Conservation (phyloP, 306 rosid species). For the Erythrophleum fordii region DNA sequence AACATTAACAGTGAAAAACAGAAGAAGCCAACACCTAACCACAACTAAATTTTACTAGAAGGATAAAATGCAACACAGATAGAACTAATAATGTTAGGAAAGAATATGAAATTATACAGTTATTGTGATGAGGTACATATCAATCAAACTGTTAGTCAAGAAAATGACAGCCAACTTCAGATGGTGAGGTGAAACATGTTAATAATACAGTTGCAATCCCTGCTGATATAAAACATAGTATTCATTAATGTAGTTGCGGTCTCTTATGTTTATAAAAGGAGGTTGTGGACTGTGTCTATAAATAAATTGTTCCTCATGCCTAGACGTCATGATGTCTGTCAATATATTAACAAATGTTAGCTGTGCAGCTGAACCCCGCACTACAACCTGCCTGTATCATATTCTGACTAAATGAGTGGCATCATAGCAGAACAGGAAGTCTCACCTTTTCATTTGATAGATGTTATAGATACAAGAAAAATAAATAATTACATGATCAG, state of each 20-base stretch:
- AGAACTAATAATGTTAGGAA: neutral
- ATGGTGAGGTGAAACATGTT: slow-evolving; percentile 11
- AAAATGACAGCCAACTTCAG: too few species aligned
- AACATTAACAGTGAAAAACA: slow-evolving; percentile 1
- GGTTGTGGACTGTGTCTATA: neutral
- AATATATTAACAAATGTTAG: neutral
- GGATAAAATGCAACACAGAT: slow-evolving; percentile 18
- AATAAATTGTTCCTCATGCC: slow-evolving; percentile 24
- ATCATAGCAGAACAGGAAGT: slow-evolving; percentile 25
- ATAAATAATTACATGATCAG: neutral
- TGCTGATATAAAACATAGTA: neutral
- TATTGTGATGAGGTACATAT: slow-evolving; percentile 3
- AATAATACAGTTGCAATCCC: neutral
- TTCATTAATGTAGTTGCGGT: neutral
- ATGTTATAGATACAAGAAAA: neutral
- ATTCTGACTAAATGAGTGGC: neutral
- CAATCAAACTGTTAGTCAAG: neutral
- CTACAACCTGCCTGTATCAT: slow-evolving; percentile 2
- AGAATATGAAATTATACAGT: neutral
- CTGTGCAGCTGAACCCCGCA: slow-evolving; percentile 21
- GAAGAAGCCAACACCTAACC: slow-evolving; percentile 1
- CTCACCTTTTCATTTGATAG: slow-evolving; percentile 13
- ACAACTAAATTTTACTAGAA: slow-evolving; percentile 1
- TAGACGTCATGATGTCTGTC: neutral
- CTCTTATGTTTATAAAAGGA: neutral